Evolutionary conservation across 2,329 filamentous ascomycete genomes (phyloP).

Genomic region (Aspergillus ochraceus): DNA sequence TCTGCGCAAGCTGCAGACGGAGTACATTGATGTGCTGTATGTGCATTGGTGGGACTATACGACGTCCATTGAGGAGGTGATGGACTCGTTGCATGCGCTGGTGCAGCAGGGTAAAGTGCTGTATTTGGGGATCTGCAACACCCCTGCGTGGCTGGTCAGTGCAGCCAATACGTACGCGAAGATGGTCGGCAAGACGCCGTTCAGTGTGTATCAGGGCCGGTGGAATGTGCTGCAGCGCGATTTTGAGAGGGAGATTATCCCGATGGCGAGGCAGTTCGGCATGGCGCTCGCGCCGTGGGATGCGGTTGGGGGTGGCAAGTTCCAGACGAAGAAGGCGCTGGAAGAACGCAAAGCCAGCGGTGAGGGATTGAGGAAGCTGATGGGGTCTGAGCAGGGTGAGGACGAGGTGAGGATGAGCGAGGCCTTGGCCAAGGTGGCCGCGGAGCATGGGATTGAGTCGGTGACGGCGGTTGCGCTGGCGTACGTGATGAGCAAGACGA

Average conservation of each 20-base stretch:
- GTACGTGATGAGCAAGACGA: conserved; percentile 71
- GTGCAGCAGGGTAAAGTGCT: conserved; percentile 42
- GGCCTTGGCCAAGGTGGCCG: conserved; percentile 61
- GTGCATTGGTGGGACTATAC: conserved; percentile 56
- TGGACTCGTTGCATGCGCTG: conserved; percentile 38
- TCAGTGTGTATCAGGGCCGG: conserved; percentile 41
- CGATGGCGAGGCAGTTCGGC: conserved; percentile 41
- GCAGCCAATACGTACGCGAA: conserved; percentile 43
- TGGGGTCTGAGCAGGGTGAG: conserved; percentile 42
- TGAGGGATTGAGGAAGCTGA: conserved; percentile 40
- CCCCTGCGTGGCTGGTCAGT: conserved; percentile 42
- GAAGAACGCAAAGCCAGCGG: conserved; percentile 45
- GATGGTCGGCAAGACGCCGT: conserved; percentile 39
- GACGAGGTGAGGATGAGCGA: conserved; percentile 54
- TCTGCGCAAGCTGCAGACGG: conserved; percentile 51
- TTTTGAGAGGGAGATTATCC: conserved; percentile 44
- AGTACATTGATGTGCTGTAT: conserved; percentile 56
- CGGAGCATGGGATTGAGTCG: conserved; percentile 52
- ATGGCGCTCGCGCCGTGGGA: conserved; percentile 61
- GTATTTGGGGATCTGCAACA: conserved; percentile 43
- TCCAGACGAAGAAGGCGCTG: conserved; percentile 50
- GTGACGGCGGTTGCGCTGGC: conserved; percentile 68
- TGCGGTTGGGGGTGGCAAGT: conserved; percentile 54
- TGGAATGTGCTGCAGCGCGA: conserved; percentile 41
- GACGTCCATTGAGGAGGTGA: conserved; percentile 38